Percentiles rank a stretch among this genome's conserved stretches.
Evolutionary conservation across 2,329 filamentous ascomycete species (phyloP).

Genomic region (Stemphylium vesicarium): DNA sequence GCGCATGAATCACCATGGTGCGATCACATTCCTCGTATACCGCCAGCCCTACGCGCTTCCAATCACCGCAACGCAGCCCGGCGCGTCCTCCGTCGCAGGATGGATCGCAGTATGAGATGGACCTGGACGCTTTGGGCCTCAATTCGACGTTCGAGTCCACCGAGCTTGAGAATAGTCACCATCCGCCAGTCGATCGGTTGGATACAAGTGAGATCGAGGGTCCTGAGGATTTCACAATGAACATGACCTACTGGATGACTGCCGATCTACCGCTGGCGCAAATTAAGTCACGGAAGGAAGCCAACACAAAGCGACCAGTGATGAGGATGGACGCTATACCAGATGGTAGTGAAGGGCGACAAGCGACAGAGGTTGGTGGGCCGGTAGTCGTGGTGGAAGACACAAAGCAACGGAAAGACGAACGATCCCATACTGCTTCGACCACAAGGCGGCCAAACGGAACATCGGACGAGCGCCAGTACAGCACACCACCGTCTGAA

Average conservation of each 20-base stretch:
- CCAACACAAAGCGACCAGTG: constrained; percentile 23
- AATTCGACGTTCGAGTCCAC: constrained; percentile 45
- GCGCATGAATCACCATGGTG: constrained; percentile 32
- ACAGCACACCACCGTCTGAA: constrained; percentile 35
- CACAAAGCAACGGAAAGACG: constrained; percentile 6
- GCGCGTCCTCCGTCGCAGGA: constrained; percentile 38
- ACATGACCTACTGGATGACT: constrained; percentile 54
- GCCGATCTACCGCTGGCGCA: constrained; percentile 39
- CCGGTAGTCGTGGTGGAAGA: constrained; percentile 25
- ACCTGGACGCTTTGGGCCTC: constrained; percentile 47
- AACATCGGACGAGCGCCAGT: constrained; percentile 27
- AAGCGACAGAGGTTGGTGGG: constrained; percentile 29
- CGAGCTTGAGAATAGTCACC: constrained; percentile 35
- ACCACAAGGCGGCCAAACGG: constrained; percentile 34
- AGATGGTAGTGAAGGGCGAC: constrained; percentile 16
- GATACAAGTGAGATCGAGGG: constrained; percentile 51
- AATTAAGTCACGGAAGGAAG: constrained; percentile 43
- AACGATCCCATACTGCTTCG: constrained; percentile 18
- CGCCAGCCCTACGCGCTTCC: constrained; percentile 41
- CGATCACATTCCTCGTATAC: constrained; percentile 45
- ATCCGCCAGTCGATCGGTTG: constrained; percentile 45
- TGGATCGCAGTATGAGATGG: constrained; percentile 49
- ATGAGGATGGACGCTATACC: constrained; percentile 26
- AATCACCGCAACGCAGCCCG: constrained; percentile 38
- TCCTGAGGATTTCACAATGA: constrained; percentile 52